Percentiles rank a stretch among this genome's conserved stretches.
phyloP scores from a whole-genome alignment of 2,329 filamentous ascomycete genomes.

The Colletotrichum euphorbiae region DNA sequence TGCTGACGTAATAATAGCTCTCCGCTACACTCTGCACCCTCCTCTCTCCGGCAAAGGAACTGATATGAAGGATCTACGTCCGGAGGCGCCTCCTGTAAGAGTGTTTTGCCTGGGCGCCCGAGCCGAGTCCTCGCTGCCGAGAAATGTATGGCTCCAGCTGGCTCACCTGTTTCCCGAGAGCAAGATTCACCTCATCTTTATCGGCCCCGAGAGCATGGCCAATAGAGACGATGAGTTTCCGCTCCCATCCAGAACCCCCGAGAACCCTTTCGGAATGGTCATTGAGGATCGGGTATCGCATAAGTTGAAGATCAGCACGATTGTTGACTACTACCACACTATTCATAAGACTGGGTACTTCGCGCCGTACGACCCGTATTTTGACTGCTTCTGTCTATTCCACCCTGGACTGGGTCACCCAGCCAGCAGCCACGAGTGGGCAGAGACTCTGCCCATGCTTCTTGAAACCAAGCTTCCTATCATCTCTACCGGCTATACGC shows the following conservation, averaged over 20 bases:
- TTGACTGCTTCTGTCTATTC: constrained; percentile 97
- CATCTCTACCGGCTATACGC: constrained; percentile 94
- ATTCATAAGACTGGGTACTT: constrained; percentile 92
- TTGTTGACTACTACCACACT: constrained; percentile 98
- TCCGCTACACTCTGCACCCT: constrained; percentile 94
- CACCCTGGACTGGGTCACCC: constrained; percentile 97
- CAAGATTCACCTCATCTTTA: constrained; percentile 92
- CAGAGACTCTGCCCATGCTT: constrained; percentile 86
- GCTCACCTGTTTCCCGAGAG: constrained; percentile 94
- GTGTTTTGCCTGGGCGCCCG: constrained; percentile 94
- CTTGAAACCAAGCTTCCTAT: constrained; percentile 97
- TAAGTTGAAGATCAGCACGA: constrained; percentile 96
- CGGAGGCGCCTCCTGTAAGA: constrained; percentile 87
- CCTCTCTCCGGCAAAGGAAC: constrained; percentile 80
- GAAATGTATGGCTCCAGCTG: constrained; percentile 93
- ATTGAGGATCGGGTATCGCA: constrained; percentile 91
- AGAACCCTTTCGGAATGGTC: constrained; percentile 93
- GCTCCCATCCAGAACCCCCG: constrained; percentile 83
- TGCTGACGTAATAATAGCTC: constrained; percentile 62
- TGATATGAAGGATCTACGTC: constrained; percentile 81
- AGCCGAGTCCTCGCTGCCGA: constrained; percentile 95
- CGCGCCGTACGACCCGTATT: constrained; percentile 96
- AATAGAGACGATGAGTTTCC: constrained; percentile 95
- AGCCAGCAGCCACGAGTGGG: constrained; percentile 93
- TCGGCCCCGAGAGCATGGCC: constrained; percentile 94